Evolutionary conservation across 352 stramenopile genomes (phyloP).

Genomic region (Phytophthora syringae): DNA sequence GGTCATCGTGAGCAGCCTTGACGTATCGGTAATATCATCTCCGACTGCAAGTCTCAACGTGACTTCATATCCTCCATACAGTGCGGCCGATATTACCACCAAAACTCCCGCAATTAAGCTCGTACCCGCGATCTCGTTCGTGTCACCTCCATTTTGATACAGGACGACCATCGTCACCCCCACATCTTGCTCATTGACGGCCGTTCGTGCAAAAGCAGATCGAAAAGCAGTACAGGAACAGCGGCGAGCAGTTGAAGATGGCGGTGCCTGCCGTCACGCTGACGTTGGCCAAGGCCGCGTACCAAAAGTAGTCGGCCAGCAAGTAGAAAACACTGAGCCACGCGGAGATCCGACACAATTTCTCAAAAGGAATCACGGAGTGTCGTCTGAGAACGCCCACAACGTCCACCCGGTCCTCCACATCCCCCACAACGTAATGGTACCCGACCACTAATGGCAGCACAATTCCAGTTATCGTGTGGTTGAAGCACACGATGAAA

Average conservation of each 20-base stretch:
- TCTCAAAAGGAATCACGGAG: conserved; percentile 40
- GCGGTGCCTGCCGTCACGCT: conserved; percentile 53
- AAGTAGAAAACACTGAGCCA: conserved; percentile 53
- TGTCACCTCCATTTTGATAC: conserved; percentile 38
- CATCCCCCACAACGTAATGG: conserved; percentile 33
- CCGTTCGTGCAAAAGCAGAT: conserved; percentile 62
- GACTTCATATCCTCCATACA: conserved; percentile 64
- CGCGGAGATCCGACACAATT: conserved; percentile 43
- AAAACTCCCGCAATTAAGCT: conserved; percentile 48
- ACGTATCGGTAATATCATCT: conserved; percentile 52
- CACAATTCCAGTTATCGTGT: conserved; percentile 43
- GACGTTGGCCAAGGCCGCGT: conserved; percentile 48
- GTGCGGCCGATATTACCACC: conserved; percentile 50
- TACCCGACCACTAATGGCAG: conserved; percentile 45
- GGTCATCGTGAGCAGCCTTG: conserved; percentile 46
- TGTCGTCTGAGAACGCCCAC: conserved; percentile 39
- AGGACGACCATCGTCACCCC: conserved; percentile 59
- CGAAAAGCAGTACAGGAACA: conserved; percentile 78
- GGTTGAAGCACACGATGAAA: conserved; percentile 63
- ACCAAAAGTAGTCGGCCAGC: conserved; percentile 68
- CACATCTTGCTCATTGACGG: conserved; percentile 42
- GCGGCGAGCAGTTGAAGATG: conserved; percentile 67
- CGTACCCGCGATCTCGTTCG: conserved; percentile 33
- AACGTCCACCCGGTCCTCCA: conserved; percentile 19
- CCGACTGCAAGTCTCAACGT: conserved; percentile 44